Evolutionary conservation across 2,329 filamentous ascomycete genomes (phyloP), one percentile per base, ranked within the genome.

Genomic region (Colletotrichum coccodes): DNA sequence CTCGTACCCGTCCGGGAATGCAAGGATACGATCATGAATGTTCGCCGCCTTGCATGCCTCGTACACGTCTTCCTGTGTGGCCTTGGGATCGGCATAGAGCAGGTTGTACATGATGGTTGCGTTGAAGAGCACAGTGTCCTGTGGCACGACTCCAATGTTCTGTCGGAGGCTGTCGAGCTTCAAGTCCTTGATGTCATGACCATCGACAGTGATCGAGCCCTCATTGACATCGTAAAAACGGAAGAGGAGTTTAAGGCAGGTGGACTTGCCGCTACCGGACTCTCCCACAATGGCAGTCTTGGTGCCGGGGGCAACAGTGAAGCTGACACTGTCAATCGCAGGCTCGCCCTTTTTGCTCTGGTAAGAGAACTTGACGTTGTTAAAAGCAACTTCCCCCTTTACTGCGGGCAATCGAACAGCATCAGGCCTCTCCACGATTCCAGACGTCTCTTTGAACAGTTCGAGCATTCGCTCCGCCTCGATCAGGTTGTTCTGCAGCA

Each of bases 41-140:
- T 85, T 86, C 9, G 86, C 86, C 0, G 84, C 82, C 68, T 81
- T 82, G 72, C 86, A 87, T 3, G 86, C 86, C 44, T 83, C 81
- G 53, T 79, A 83, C 0, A 88, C 81, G 16, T 87, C 84, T 38
- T 82, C 83, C 34, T 87, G 80, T 0, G 84, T 79, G 2, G 84
- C 86, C 14, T 78, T 73, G 0, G 83, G 81, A 67, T 84, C 85
- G 26, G 85, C 86, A 62, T 88, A 88, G 59, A 82, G 79, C 12
- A 88, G 78, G 68, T 88, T 88, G 75, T 86, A 87, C 78, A 87
- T 86, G 62, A 88, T 80, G 2, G 82, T 83, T 42, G 86, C 85
- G 73, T 88, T 87, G 75, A 88, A 88, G 6, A 84, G 76, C 30
- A 83, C 79, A 0, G 82, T 82, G 1, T 83, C 79, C 53, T 84